Evolutionary conservation across 2,329 filamentous ascomycete genomes (phyloP).

Genomic region (Neonectria sp.): DNA sequence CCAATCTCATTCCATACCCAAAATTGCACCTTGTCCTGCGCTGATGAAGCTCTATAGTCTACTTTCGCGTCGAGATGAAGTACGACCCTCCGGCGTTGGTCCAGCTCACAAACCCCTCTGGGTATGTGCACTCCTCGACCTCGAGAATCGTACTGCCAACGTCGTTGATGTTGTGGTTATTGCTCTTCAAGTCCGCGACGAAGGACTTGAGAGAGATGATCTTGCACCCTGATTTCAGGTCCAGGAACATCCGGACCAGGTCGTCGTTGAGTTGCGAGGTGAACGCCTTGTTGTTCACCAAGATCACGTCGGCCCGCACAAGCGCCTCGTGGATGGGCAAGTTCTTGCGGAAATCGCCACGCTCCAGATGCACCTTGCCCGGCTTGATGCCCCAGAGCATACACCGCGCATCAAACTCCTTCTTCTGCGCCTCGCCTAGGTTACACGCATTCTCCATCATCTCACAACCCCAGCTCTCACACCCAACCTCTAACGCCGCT

Average conservation of each 20-base stretch:
- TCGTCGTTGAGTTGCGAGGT: slow-evolving; percentile 88
- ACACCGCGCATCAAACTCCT: slow-evolving; percentile 88
- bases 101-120: slow-evolving; percentile 90
- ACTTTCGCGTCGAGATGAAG: slow-evolving; percentile 88
- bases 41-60: slow-evolving; percentile 53
- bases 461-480: slow-evolving; percentile 96
- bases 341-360: slow-evolving; percentile 87
- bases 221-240: slow-evolving; percentile 90
- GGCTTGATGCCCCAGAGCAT: slow-evolving; percentile 89
- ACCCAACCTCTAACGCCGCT: slow-evolving; percentile 92
- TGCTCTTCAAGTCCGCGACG: slow-evolving; percentile 83
- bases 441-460: slow-evolving; percentile 93
- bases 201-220: slow-evolving; percentile 95
- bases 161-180: slow-evolving; percentile 81
- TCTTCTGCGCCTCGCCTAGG: slow-evolving; percentile 83
- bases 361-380: slow-evolving; percentile 84
- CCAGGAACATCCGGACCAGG: slow-evolving; percentile 90
- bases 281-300: slow-evolving; percentile 99
- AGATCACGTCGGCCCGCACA: slow-evolving; percentile 90
- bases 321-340: slow-evolving; percentile 79
- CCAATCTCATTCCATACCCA: slow-evolving; percentile 39
- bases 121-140: slow-evolving; percentile 75
- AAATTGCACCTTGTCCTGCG: slow-evolving; percentile 40
- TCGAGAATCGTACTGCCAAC: slow-evolving; percentile 86
- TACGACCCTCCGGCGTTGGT: slow-evolving; percentile 87